These are phyloP conservation scores for Boechera retrofracta DNA, from an alignment of 345 rosid species.

Conservation along the genomic window DNA sequence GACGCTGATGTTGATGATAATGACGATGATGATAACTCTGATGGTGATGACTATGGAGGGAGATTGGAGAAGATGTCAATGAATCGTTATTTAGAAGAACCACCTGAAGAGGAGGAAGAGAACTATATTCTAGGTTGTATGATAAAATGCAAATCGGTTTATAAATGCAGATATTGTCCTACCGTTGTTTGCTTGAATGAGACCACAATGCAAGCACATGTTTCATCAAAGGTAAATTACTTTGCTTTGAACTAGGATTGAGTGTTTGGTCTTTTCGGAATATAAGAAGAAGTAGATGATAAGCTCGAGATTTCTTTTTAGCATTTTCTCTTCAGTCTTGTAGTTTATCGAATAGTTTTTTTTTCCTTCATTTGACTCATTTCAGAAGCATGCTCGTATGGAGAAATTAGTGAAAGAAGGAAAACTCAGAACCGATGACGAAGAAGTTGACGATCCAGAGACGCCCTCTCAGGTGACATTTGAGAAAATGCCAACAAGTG, in stretches of 20 bases:
- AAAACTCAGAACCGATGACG: background rate
- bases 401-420: conserved; percentile 30
- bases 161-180: conserved; percentile 87
- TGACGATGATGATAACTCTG: conserved; percentile 48
- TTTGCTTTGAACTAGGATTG: conserved; percentile 16
- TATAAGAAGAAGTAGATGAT: background rate
- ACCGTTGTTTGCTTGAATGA: conserved; percentile 71
- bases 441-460: conserved; percentile 22
- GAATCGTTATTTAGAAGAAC: conserved; percentile 33
- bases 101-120: conserved; percentile 39
- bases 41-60: conserved; percentile 45
- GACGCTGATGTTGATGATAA: conserved; percentile 29
- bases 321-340: background rate
- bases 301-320: conserved; percentile 5
- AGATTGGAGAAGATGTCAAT: conserved; percentile 34
- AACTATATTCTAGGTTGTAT: conserved; percentile 65
- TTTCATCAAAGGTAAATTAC: conserved; percentile 73
- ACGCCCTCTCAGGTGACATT: conserved; percentile 34
- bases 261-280: background rate
- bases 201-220: conserved; percentile 66
- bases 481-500: background rate
- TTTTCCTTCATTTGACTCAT: background rate
- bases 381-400: conserved; percentile 38
- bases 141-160: conserved; percentile 70
- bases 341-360: background rate